Evolutionary conservation across 306 rosid species (phyloP).

Genomic region (Macrotyloma uniflorum): DNA sequence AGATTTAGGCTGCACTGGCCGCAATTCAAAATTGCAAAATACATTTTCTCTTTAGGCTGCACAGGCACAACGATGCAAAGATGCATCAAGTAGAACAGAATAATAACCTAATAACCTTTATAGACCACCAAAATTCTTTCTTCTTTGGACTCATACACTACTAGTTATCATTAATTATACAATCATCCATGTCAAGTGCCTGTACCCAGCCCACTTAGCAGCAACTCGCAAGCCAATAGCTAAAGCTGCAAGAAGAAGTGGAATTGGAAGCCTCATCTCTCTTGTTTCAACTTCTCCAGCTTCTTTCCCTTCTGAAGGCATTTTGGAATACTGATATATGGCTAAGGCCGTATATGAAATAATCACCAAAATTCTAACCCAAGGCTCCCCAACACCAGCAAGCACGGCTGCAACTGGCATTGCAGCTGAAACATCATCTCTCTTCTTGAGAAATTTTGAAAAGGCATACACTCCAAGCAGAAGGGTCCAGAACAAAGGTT

Average conservation of each 20-base stretch:
- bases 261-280: slow-evolving; percentile 62
- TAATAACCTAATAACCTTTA: background rate
- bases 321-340: slow-evolving; percentile 63
- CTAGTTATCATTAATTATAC: slow-evolving; percentile 39
- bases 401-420: slow-evolving; percentile 82
- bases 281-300: slow-evolving; percentile 41
- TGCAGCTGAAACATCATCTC: slow-evolving; percentile 74
- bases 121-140: slow-evolving; percentile 20
- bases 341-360: slow-evolving; percentile 64
- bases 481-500: slow-evolving; percentile 93
- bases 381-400: slow-evolving; percentile 91
- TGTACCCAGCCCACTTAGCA: slow-evolving; percentile 90
- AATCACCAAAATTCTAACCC: slow-evolving; percentile 78
- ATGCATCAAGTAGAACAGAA: slow-evolving; percentile 26
- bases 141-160: background rate
- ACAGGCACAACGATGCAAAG: slow-evolving; percentile 16
- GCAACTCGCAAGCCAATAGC: slow-evolving; percentile 83
- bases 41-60: slow-evolving; percentile 2
- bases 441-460: slow-evolving; percentile 65
- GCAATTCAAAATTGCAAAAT: slow-evolving; percentile 27
- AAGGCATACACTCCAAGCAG: slow-evolving; percentile 63
- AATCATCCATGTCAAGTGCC: slow-evolving; percentile 94
- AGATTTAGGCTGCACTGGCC: background rate
- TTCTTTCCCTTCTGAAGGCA: slow-evolving; percentile 47
- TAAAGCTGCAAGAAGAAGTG: slow-evolving; percentile 70